A percentile compares a stretch with the other conserved stretches of the same genome.
Conservation (phyloP, 805 yeast genomes). For the Dipodascus albidus region DNA sequence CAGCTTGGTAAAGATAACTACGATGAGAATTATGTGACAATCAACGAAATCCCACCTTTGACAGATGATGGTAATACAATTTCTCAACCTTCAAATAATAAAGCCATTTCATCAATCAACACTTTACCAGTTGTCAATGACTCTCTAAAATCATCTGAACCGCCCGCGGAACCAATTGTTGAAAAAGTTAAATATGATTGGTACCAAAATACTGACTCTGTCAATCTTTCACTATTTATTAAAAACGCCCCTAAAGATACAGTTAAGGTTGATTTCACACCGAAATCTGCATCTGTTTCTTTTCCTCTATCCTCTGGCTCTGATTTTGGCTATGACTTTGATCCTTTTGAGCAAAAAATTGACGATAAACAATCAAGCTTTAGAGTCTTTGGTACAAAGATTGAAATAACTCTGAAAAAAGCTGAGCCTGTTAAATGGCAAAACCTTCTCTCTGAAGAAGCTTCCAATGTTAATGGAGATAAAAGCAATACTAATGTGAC, state of each 20-base stretch:
- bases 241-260: constrained; percentile 47
- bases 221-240: constrained; percentile 62
- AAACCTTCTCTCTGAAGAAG: constrained; percentile 3
- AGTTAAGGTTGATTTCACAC: constrained; percentile 30
- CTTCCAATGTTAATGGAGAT: constrained; percentile 1
- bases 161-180: constrained; percentile 3
- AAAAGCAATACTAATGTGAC: not conserved
- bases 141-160: not conserved
- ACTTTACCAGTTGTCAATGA: not conserved
- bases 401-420: constrained; percentile 59
- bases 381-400: constrained; percentile 55
- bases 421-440: constrained; percentile 15
- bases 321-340: constrained; percentile 46
- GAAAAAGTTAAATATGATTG: constrained; percentile 43
- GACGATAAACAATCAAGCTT: constrained; percentile 33
- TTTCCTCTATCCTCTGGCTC: constrained; percentile 25
- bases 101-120: not conserved
- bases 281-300: constrained; percentile 6
- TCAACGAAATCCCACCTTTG: not conserved
- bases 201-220: constrained; percentile 51
- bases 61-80: not conserved
- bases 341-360: constrained; percentile 43
- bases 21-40: not conserved
- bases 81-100: not conserved
- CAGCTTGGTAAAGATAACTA: not conserved